phyloP scores from a whole-genome alignment of 2,329 filamentous ascomycete genomes.

The Pseudogymnoascus sp. region DNA sequence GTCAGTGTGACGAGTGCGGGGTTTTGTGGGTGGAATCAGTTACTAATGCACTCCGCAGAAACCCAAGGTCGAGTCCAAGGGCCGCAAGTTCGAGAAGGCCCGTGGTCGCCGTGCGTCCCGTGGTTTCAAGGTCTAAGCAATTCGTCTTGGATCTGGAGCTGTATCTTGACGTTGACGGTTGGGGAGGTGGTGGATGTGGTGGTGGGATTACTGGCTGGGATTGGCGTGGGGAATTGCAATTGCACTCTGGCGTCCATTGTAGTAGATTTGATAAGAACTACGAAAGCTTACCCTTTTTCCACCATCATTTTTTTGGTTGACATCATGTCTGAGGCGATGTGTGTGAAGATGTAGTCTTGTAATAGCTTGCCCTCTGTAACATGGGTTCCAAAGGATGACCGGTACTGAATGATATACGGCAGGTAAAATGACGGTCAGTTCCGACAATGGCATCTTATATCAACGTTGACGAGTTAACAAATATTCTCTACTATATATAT shows the following conservation, averaged over 20 bases:
- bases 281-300: too few relatives aligned
- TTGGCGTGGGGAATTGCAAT: not conserved
- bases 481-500: too few relatives aligned
- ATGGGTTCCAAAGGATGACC: too few relatives aligned
- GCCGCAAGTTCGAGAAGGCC: conserved; percentile 98
- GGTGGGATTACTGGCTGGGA: not conserved
- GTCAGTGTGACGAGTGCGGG: not conserved
- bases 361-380: too few relatives aligned
- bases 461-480: too few relatives aligned
- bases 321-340: too few relatives aligned
- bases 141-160: not conserved
- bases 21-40: not conserved
- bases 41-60: conserved; percentile 54
- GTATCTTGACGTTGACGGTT: not conserved
- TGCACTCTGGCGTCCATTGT: conserved; percentile 2
- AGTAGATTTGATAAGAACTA: too few relatives aligned
- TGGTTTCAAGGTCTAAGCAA: conserved; percentile 97
- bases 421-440: too few relatives aligned
- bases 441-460: too few relatives aligned
- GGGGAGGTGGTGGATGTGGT: not conserved
- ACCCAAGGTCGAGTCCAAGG: conserved; percentile 96
- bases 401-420: too few relatives aligned
- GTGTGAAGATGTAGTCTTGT: too few relatives aligned
- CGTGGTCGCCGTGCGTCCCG: conserved; percentile 97
- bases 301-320: too few relatives aligned